phyloP scores from a whole-genome alignment of 768 basidiomycete species.

The Phylloporus sp. region DNA sequence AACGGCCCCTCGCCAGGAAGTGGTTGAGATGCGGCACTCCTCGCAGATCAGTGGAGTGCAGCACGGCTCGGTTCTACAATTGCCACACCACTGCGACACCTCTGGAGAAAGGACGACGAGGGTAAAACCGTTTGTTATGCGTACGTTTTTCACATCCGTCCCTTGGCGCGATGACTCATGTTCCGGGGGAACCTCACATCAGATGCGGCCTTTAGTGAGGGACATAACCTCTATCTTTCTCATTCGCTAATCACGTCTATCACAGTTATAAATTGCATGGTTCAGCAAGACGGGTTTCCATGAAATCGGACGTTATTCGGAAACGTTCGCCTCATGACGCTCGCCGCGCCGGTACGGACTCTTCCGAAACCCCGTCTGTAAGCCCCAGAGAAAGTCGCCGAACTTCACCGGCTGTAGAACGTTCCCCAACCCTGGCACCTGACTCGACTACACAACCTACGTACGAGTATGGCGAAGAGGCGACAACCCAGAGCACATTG shows the following conservation, averaged over 20 bases:
- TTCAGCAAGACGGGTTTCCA: constrained; percentile 78
- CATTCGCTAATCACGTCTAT: constrained; percentile 10
- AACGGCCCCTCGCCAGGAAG: constrained; percentile 59
- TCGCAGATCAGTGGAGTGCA: constrained; percentile 27
- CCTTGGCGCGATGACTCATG: constrained; percentile 11
- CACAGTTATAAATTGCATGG: constrained; percentile 76
- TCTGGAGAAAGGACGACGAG: constrained; percentile 87
- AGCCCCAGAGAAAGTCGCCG: constrained; percentile 72
- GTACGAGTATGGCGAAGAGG: constrained; percentile 48
- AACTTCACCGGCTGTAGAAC: constrained; percentile 57
- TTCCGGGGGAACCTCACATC: constrained; percentile 4
- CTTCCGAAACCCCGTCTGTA: constrained; percentile 67
- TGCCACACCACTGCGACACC: constrained; percentile 88
- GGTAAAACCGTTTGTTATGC: constrained; percentile 90
- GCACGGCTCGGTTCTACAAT: constrained; percentile 79
- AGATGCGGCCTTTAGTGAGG: constrained; percentile 77
- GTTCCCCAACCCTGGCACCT: constrained; percentile 63
- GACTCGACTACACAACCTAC: constrained; percentile 61
- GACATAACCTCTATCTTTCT: background rate
- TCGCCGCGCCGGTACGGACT: constrained; percentile 47
- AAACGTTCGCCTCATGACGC: constrained; percentile 83
- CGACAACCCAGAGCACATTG: constrained; percentile 33
- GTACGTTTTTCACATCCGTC: constrained; percentile 44
- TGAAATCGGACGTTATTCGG: constrained; percentile 88
- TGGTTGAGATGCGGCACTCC: constrained; percentile 46